Percentiles rank a stretch among this genome's conserved stretches.
These are phyloP conservation scores for Mycosphaerella sp. DNA, from an alignment of 2,329 filamentous ascomycete genomes.

Conservation along the genomic window DNA sequence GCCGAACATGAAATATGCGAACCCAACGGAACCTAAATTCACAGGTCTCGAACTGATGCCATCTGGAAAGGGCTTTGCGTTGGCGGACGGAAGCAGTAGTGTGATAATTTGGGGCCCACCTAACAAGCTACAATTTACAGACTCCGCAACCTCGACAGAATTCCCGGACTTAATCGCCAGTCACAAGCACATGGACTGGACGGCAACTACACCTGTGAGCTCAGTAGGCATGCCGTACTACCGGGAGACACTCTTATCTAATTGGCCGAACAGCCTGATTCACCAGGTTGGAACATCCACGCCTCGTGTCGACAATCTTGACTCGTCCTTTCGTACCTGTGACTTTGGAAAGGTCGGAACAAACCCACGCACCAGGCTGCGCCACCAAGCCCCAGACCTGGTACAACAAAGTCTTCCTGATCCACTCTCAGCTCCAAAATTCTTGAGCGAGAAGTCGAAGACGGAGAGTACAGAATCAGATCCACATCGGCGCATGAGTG, in stretches of 20 bases:
- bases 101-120: conserved; percentile 87
- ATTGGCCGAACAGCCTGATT: conserved; percentile 78
- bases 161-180: conserved; percentile 63
- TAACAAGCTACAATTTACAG: conserved; percentile 77
- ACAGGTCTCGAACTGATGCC: conserved; percentile 79
- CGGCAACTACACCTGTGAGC: conserved; percentile 69
- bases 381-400: conserved; percentile 65
- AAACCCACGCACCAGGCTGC: conserved; percentile 57
- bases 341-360: conserved; percentile 55
- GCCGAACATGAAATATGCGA: conserved; percentile 76
- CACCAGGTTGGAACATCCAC: conserved; percentile 83
- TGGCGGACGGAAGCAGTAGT: conserved; percentile 71
- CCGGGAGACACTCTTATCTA: conserved; percentile 76
- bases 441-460: conserved; percentile 80
- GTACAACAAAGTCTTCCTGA: conserved; percentile 50
- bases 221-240: conserved; percentile 90
- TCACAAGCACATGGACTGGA: conserved; percentile 40
- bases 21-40: conserved; percentile 64
- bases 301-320: conserved; percentile 63
- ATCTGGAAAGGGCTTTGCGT: conserved; percentile 76
- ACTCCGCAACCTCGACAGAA: conserved; percentile 70
- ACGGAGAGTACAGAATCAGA: conserved; percentile 49
- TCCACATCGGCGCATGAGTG: conserved; percentile 40
- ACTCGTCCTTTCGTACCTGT: conserved; percentile 61
- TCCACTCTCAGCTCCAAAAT: conserved; percentile 73